Evolutionary conservation across 352 stramenopile genomes (phyloP).

Genomic region (Phytopythium helicoides): DNA sequence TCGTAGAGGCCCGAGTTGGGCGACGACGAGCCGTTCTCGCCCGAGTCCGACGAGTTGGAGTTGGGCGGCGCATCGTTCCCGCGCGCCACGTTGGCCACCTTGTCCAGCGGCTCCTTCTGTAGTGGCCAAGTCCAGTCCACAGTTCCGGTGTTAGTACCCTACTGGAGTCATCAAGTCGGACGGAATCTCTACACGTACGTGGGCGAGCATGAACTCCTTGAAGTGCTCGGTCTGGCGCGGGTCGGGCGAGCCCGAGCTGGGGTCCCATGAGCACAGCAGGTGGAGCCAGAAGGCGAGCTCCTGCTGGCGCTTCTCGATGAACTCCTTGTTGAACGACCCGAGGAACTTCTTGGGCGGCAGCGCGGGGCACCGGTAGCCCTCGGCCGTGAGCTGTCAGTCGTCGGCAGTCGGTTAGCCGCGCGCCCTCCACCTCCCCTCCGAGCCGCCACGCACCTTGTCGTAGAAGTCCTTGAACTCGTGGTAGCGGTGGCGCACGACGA

Average conservation of each 20-base stretch:
- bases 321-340: slow-evolving; percentile 88
- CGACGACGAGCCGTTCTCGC: slow-evolving; percentile 33
- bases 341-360: slow-evolving; percentile 89
- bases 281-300: slow-evolving; percentile 87
- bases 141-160: no score
- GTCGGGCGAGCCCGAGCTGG: slow-evolving; percentile 54
- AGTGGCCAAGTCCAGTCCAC: no score
- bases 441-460: slow-evolving; percentile 76
- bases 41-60: slow-evolving; percentile 25
- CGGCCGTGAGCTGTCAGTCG: slow-evolving; percentile 65
- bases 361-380: slow-evolving; percentile 75
- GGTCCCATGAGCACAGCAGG: slow-evolving; percentile 73
- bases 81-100: slow-evolving; percentile 32
- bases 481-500: slow-evolving; percentile 80
- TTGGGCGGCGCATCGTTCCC: slow-evolving; percentile 34
- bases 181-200: slow-evolving; percentile 35
- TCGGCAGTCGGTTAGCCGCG: no score
- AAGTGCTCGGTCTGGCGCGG: slow-evolving; percentile 70
- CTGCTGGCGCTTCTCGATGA: slow-evolving; percentile 87
- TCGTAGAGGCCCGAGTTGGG: slow-evolving; percentile 55
- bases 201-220: slow-evolving; percentile 77
- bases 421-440: no score
- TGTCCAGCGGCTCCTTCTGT: slow-evolving; percentile 77
- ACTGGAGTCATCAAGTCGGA: no score
- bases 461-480: slow-evolving; percentile 89